These are phyloP conservation scores for Pichia terricola DNA, from an alignment of 1,139 yeast species.

Conservation along the genomic window DNA sequence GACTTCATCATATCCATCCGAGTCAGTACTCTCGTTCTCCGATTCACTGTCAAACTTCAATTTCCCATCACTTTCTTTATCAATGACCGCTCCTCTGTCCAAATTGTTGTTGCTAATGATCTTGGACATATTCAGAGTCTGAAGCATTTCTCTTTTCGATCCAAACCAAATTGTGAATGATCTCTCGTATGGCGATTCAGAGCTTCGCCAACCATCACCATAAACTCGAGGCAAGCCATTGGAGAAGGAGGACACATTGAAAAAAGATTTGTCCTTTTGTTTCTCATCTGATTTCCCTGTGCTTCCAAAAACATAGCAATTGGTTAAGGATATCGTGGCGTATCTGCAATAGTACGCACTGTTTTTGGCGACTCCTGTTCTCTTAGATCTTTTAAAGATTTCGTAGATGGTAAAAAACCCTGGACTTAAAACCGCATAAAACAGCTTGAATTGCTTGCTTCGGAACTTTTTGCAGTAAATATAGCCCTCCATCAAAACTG, in stretches of 20 bases:
- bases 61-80: no score
- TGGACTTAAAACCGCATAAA: conserved; percentile 56
- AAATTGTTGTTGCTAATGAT: no score
- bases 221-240: conserved; percentile 59
- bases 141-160: conserved; percentile 37
- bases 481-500: conserved; percentile 54
- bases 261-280: not conserved
- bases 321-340: conserved; percentile 50
- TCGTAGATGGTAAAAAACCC: conserved; percentile 52
- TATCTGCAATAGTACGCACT: conserved; percentile 37
- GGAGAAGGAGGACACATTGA: conserved; percentile 28
- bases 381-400: conserved; percentile 35
- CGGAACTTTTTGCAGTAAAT: conserved; percentile 61
- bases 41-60: no score
- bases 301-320: conserved; percentile 74
- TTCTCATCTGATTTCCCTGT: conserved; percentile 33
- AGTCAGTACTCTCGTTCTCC: no score
- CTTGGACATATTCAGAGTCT: no score
- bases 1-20: no score
- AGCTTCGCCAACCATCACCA: conserved; percentile 75
- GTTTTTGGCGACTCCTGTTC: conserved; percentile 37
- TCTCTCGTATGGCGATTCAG: conserved; percentile 63
- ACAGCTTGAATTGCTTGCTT: conserved; percentile 52
- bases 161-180: conserved; percentile 86
- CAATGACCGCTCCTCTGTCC: no score